These are phyloP conservation scores for Apiotrichum mycotoxinovorans DNA, from an alignment of 1,284 basidiomycete species.

Conservation along the genomic window DNA sequence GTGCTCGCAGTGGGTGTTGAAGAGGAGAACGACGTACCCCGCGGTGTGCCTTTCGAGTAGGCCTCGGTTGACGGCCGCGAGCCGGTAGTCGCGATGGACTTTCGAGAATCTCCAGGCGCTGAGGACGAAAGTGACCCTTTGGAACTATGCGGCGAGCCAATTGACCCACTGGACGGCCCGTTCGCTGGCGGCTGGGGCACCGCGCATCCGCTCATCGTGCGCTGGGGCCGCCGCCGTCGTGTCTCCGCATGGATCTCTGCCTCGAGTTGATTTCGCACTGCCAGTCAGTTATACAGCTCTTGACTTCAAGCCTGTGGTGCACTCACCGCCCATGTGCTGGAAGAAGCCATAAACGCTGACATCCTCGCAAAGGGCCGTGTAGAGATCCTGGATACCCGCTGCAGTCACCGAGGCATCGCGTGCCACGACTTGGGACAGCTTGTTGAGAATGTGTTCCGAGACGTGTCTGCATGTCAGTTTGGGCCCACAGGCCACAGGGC, in stretches of 20 bases:
- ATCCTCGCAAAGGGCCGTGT: constrained; percentile 81
- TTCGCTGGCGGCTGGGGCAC: constrained; percentile 7
- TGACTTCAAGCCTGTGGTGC: too few species aligned
- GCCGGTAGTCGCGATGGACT: background rate
- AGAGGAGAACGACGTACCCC: background rate
- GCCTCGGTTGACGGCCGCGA: constrained; percentile 7
- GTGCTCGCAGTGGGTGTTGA: background rate
- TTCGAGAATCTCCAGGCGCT: background rate
- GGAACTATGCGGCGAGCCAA: constrained; percentile 20
- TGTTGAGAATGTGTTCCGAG: constrained; percentile 60
- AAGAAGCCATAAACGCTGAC: constrained; percentile 76
- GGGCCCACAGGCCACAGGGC: background rate
- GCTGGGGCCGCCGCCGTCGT: background rate
- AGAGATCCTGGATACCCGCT: constrained; percentile 74
- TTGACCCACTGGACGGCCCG: constrained; percentile 11
- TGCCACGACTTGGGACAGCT: constrained; percentile 74
- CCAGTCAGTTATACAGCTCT: too few species aligned
- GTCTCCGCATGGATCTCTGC: background rate
- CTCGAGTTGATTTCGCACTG: constrained; percentile 5
- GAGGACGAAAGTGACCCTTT: constrained; percentile 15
- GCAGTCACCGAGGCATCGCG: constrained; percentile 68
- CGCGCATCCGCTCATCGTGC: constrained; percentile 4
- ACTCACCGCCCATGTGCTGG: constrained; percentile 74
- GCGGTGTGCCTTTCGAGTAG: constrained; percentile 6
- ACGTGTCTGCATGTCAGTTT: constrained; percentile 58